A percentile compares a stretch with the other conserved stretches of the same genome.
Conservation (phyloP, 768 basidiomycete species). For the Trametes elegans region DNA sequence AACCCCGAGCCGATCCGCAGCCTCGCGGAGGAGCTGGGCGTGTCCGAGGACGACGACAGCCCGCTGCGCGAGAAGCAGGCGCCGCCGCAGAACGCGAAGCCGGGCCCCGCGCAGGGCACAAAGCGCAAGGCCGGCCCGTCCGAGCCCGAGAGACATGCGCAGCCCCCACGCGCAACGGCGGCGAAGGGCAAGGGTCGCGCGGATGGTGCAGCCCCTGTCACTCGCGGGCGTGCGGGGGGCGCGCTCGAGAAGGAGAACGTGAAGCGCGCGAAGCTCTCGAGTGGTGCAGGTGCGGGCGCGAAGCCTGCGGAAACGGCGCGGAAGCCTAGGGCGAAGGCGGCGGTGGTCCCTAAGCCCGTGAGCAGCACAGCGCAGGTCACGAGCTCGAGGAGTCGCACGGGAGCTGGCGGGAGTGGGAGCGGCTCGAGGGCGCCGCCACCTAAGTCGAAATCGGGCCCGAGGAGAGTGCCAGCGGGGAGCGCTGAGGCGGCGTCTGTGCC, state of each 20-base stretch:
- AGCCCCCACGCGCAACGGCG: constrained; percentile 19
- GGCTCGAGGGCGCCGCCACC: neutral
- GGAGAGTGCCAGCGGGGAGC: constrained; percentile 67
- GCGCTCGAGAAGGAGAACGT: constrained; percentile 32
- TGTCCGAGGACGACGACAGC: constrained; percentile 36
- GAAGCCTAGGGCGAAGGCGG: neutral
- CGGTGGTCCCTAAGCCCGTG: constrained; percentile 4
- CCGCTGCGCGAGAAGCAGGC: constrained; percentile 53
- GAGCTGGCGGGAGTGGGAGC: neutral
- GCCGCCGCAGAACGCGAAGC: constrained; percentile 30
- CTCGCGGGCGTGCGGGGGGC: constrained; percentile 14
- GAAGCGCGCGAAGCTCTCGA: constrained; percentile 19
- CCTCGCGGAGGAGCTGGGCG: constrained; percentile 44
- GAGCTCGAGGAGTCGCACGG: neutral
- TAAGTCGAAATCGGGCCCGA: constrained; percentile 45
- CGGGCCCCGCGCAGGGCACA: constrained; percentile 28
- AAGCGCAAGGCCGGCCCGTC: constrained; percentile 4
- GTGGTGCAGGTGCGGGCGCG: no score
- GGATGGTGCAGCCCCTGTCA: constrained; percentile 10
- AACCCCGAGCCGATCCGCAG: constrained; percentile 16
- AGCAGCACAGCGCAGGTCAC: neutral
- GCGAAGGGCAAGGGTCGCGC: constrained; percentile 40
- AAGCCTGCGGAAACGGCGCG: neutral
- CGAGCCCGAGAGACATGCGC: neutral
- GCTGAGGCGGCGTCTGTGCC: constrained; percentile 56